Base-by-base conservation (phyloP, 2,329 filamentous ascomycete species). In the Neofusicoccum parvum region DNA sequence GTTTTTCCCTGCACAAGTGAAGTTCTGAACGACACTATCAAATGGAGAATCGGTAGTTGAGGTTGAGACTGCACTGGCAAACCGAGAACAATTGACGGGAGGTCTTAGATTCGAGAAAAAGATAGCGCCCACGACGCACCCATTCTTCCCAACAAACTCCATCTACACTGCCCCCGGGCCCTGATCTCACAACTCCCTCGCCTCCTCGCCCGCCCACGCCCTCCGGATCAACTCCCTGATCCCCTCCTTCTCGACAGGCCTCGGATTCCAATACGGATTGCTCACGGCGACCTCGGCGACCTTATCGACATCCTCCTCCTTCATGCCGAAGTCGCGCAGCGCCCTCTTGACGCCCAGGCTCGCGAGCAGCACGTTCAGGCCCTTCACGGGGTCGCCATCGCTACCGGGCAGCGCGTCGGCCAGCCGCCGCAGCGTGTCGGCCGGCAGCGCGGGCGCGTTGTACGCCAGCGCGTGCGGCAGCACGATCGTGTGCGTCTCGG, bases 391-490 rank as follows among this genome's bases (percentile, higher is more conserved):
- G 27, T 63, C 85, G 73, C 88, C 86, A 32, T 87, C 77, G 68
- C 84, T 86, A 2, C 78, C 85, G 0, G 86, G 86, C 10, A 89
- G 72, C 1, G 76, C 83, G 1, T 79, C 80, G 0, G 85, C 86
- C 34, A 90, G 72, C 67, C 79, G 80, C 58, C 76, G 75, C 82
- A 88, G 85, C 0, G 80, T 80, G 2, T 81, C 79, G 15, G 0
- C 20, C 0, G 85, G 83, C 2, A 87, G 81, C 0, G 75, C 77
- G 0, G 86, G 85, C 0, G 85, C 84, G 68, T 89, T 89, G 72
- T 89, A 90, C 2, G 87, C 84, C 2, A 90, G 75, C 0, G 86
- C 85, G 70, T 90, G 87, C 0, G 87, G 87, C 7, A 90, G 78
- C 1, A 90, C 81, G 37, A 86, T 83, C 0, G 87, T 87, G 70